Base-by-base conservation (phyloP, 2,329 filamentous ascomycete species). In the Ceratocystiopsis sp. region DNA sequence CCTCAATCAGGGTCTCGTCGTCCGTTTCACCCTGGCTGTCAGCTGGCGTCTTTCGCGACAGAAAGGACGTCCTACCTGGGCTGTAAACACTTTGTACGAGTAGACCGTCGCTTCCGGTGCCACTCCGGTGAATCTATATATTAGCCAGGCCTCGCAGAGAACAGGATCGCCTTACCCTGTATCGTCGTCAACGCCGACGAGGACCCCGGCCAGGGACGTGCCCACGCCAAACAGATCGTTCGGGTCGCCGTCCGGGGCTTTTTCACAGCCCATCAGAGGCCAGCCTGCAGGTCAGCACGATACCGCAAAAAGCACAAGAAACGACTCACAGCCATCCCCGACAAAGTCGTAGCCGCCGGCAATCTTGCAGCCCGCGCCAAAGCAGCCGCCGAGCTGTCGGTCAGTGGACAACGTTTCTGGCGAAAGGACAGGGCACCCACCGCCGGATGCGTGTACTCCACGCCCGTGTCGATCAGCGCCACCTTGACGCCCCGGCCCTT, bases 1-100 rank as follows among this genome's bases (percentile, higher is more conserved):
- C 56, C 7, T 58, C 57, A 9, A 63, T 59, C 18, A 61, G 39
- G 10, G 51, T 54, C 37, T 53, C 57, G 18, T 57, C 52, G 41
- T 54, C 49, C 4, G 54, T 56, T 13, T 33, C 38, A 29, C 33
- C 19, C 3, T 4, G 25, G 16, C 42, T 44, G 12, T 50, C 50
- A 45, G n/a, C n/a, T 56, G n/a, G 35, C 40, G 32, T 35, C 19
- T 3, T 4, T 34, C n/a, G n/a, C n/a, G n/a, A n/a, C n/a, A n/a
- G n/a, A n/a, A 8, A 8, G 8, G 21, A 21, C 21, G 8, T 8
- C 4, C 4, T 21, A 21, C 21, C 21, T 21, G 4, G 21, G 4
- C 21, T 8, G 21, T 21, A 8, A 54, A 53, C 7, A 57, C 50
- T 33, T 53, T 54, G 48, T 52, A 57, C 1, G 48, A 38, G 1